Base-by-base conservation (phyloP, 306 rosid genomes). In the Aeschynomene evenia region DNA sequence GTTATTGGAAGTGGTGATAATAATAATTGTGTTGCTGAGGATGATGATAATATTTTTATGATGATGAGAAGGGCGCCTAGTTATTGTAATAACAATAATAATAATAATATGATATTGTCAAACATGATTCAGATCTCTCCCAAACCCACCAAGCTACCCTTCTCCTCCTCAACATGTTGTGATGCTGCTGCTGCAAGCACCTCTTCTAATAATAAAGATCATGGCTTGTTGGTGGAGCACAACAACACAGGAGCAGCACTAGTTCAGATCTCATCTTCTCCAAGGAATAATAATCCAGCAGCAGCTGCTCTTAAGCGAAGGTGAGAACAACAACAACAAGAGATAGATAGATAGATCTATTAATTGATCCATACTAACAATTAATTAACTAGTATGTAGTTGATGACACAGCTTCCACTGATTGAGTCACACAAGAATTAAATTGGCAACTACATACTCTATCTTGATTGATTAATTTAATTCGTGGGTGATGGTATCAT, bases 231-330 rank as follows among this genome's bases (percentile, higher is more conserved):
- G 56, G 88, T n/a, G n/a, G n/a, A n/a, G n/a, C n/a, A 59, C 40
- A 83, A 72, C 79, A 60, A 13, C 45, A 39, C 45, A 12, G 45
- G 45, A 13, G 14, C 46, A 12, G 1, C 84, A 36, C 79, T 72
- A 19, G 15, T 86, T 66, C 97, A 88, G 95, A 90, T 90, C 97
- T 88, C 95, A 63, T 71, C 90, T 21, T 88, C 95, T 48, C n/a
- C n/a, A n/a, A 72, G 85, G 74, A 85, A n/a, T n/a, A n/a, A n/a
- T n/a, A n/a, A 87, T 82, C 85, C 89, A 68, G 79, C 51, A 1
- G 9, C 89, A 68, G 78, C 20, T 5, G 2, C 77, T 22, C 75
- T 81, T 72, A 90, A 88, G 70, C 65, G 97, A 81, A 90, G 95
- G 96, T 86, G 33, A 67, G 66, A n/a, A 36, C 7, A 0, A 6